Base-by-base conservation (phyloP, 2,329 filamentous ascomycete species). In the Xenosphaeropsis pyriputrescens region DNA sequence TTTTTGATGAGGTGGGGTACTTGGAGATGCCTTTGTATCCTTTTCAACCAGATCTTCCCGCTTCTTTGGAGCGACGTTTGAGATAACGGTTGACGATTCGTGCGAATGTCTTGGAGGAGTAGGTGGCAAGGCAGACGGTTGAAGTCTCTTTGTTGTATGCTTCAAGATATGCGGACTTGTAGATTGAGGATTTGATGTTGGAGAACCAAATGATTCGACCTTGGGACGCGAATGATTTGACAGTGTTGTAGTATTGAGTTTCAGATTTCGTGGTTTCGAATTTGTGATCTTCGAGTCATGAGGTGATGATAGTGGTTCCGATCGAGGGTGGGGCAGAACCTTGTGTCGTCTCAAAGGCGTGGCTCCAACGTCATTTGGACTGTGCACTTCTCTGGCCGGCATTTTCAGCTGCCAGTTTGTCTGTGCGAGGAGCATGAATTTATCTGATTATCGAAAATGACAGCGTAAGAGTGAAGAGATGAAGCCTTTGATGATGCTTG, bases 1-100 rank as follows among this genome's bases (percentile, higher is more conserved):
- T 50, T 69, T 68, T 45, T 78, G 72, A 45, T 74, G 72, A 18
- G 74, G 68, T 36, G 78, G 76, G 5, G 78, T 83, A 39, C 63
- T 61, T n/a, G 68, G 68, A 8, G 63, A 48, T 39, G 49, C 30
- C 14, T 9, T 13, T n/a, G 7, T 32, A 32, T 11, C 30, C 12
- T 15, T 32, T 32, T 6, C 30, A 8, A 13, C 4, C 34, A 37
- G 40, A 44, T 34, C 41, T 42, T 11, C 44, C 42, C 12, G 43
- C 36, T 22, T 40, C 16, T 11, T 32, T 7, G 30, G 30, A 15
- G 13, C 30, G 13, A n/a, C 13, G 9, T 32, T 40, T 31, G 22
- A 26, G 12, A 6, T 26, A 26, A 11, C 67, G 36, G 62, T 63
- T 2, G 71, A 75, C 7, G 72, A 72, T 35, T 66, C 68, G 41